These are phyloP conservation scores for Cladochytrium replicatum DNA, from an alignment of 192 early-diverging fungal genomes.

Conservation along the genomic window DNA sequence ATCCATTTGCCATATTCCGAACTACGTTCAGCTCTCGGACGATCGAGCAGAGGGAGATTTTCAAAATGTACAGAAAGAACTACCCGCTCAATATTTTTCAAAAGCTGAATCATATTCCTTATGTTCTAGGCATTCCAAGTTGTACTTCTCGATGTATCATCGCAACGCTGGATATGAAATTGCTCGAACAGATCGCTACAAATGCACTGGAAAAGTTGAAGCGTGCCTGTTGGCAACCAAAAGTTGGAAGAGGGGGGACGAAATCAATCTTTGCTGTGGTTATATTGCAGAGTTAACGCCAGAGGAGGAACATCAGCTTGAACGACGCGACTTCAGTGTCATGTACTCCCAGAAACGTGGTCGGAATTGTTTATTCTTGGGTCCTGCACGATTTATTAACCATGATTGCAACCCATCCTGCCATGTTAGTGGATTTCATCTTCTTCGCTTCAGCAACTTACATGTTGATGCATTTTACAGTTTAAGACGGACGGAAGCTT, in stretches of 20 bases:
- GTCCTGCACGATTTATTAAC: conserved; percentile 66
- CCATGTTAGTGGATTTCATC: conserved; percentile 18
- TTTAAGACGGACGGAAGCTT: conserved; percentile 35
- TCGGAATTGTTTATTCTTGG: conserved; percentile 51
- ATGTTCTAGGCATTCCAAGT: conserved; percentile 38
- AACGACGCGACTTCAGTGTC: conserved; percentile 54
- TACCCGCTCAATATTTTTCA: background rate
- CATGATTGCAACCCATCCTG: conserved; percentile 64
- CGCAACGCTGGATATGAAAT: conserved; percentile 58
- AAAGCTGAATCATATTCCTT: conserved; percentile 6
- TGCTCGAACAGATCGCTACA: conserved; percentile 44
- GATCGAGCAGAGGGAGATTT: conserved; percentile 6
- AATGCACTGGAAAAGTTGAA: conserved; percentile 34
- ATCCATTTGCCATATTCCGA: background rate
- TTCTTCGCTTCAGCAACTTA: background rate
- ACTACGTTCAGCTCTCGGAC: background rate
- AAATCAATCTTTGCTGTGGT: conserved; percentile 37
- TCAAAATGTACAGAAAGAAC: conserved; percentile 10
- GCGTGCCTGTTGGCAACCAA: conserved; percentile 36
- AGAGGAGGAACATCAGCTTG: conserved; percentile 29
- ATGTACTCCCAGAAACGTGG: conserved; percentile 50
- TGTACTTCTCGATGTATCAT: conserved; percentile 58
- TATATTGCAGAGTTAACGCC: conserved; percentile 38
- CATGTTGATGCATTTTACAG: conserved; percentile 6
- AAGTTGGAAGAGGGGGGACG: conserved; percentile 37